phyloP scores from a whole-genome alignment of 148 eudicot genomes.

The Rhododendron vialii region DNA sequence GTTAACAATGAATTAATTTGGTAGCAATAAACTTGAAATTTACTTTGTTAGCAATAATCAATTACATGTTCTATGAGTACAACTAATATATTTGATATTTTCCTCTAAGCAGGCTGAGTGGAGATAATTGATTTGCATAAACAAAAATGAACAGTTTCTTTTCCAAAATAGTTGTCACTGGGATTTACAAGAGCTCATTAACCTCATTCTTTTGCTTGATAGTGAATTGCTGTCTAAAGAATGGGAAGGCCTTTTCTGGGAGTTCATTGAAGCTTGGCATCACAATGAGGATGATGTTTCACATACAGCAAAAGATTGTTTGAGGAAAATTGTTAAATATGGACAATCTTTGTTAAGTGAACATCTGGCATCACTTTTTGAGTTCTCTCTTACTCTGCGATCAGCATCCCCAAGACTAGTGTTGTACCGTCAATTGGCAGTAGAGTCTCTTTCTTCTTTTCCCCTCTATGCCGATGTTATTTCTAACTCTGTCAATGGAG shows the following conservation, averaged over 20 bases:
- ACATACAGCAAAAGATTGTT: constrained; percentile 66
- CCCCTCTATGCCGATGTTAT: constrained; percentile 61
- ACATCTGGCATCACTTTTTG: constrained; percentile 70
- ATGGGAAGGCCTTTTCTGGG: constrained; percentile 87
- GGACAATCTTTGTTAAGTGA: constrained; percentile 68
- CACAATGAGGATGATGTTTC: constrained; percentile 38
- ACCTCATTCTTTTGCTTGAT: constrained; percentile 19
- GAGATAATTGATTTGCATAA: neutral
- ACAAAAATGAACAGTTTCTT: neutral
- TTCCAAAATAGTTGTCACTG: neutral
- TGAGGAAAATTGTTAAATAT: constrained; percentile 51
- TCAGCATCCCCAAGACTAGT: constrained; percentile 92
- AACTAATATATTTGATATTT: neutral
- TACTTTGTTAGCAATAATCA: neutral
- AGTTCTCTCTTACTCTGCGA: constrained; percentile 81
- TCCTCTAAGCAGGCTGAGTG: neutral
- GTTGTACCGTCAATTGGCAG: constrained; percentile 80
- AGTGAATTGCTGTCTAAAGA: constrained; percentile 89
- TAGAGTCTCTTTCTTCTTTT: constrained; percentile 92
- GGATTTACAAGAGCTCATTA: neutral
- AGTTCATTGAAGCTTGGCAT: constrained; percentile 77
- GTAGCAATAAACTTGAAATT: neutral
- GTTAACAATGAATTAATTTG: neutral
- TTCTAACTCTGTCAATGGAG: constrained; percentile 29
- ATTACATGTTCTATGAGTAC: neutral